These are phyloP conservation scores for sorghum (Sorghum bicolor) DNA, from an alignment of 176 grass and related monocot genomes.

Conservation along the genomic window DNA sequence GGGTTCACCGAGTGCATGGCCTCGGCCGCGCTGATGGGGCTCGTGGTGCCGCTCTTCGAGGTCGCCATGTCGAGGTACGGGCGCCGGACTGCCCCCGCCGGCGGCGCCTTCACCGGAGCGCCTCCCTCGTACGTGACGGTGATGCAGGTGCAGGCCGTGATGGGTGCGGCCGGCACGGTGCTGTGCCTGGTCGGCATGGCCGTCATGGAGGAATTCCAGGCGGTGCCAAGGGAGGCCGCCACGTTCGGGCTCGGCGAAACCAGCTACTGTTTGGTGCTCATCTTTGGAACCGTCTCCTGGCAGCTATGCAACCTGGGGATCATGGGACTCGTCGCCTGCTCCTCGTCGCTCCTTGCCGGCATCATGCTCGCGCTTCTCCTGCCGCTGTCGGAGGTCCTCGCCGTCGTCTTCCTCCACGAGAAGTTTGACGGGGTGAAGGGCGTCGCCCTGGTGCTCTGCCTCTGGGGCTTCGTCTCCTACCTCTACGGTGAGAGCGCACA, in stretches of 20 bases:
- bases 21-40: conserved; percentile 46
- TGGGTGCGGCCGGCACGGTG: conserved; percentile 48
- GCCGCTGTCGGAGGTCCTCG: conserved; percentile 53
- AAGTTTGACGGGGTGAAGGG: conserved; percentile 69
- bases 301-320: conserved; percentile 57
- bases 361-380: conserved; percentile 62
- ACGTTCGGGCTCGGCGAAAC: conserved; percentile 53
- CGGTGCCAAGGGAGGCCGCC: conserved; percentile 48
- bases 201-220: conserved; percentile 60
- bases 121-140: conserved; percentile 37
- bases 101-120: not conserved
- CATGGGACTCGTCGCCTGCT: conserved; percentile 58
- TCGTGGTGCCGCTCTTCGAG: conserved; percentile 63
- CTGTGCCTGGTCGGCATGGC: conserved; percentile 74
- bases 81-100: not conserved
- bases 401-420: conserved; percentile 68
- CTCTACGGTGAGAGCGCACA: conserved; percentile 64
- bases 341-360: conserved; percentile 62
- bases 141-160: conserved; percentile 72
- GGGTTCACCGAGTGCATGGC: conserved; percentile 61
- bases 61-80: conserved; percentile 41
- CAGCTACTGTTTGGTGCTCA: conserved; percentile 58
- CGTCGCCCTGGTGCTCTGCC: conserved; percentile 49
- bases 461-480: conserved; percentile 78
- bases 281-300: conserved; percentile 58